Evolutionary conservation across 2,329 filamentous ascomycete species (phyloP).

Genomic region (Ophiostoma sp.): DNA sequence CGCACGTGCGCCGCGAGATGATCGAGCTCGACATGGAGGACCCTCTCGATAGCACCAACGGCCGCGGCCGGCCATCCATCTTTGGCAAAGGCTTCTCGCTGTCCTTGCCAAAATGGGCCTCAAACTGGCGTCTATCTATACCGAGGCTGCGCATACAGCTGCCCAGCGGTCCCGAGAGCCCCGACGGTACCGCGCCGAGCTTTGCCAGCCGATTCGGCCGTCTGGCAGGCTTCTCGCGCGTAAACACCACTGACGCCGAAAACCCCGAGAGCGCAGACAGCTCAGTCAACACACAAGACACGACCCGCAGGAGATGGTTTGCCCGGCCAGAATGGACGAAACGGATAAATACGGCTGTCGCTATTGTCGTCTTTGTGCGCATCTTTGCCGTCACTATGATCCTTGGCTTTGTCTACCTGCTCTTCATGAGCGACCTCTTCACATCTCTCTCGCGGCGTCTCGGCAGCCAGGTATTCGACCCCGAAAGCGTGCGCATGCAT

Average conservation of each 20-base stretch:
- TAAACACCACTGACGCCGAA: constrained; percentile 15
- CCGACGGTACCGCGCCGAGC: constrained; percentile 25
- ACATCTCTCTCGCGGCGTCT: constrained; percentile 57
- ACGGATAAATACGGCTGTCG: constrained; percentile 39
- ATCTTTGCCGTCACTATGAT: constrained; percentile 71
- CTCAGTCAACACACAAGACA: constrained; percentile 14
- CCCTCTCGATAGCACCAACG: constrained; percentile 38
- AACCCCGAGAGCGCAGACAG: constrained; percentile 21
- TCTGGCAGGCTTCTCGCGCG: constrained; percentile 20
- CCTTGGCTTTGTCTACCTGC: constrained; percentile 69
- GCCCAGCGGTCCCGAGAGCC: constrained; percentile 25
- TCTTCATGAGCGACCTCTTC: constrained; percentile 83
- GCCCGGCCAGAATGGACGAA: constrained; percentile 26
- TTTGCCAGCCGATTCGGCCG: constrained; percentile 22
- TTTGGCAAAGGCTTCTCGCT: constrained; percentile 52
- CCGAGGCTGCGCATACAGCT: constrained; percentile 47
- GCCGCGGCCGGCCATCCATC: constrained; percentile 32
- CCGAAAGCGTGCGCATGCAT: constrained; percentile 72
- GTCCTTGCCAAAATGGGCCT: constrained; percentile 51
- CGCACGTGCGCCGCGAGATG: constrained; percentile 71
- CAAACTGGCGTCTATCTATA: constrained; percentile 43
- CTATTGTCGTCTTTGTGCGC: constrained; percentile 62
- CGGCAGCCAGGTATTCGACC: constrained; percentile 68
- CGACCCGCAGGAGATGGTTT: constrained; percentile 19
- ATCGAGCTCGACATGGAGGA: constrained; percentile 86